Conservation (phyloP, 495 filamentous ascomycete species). For the Talaromyces stipitatus region DNA sequence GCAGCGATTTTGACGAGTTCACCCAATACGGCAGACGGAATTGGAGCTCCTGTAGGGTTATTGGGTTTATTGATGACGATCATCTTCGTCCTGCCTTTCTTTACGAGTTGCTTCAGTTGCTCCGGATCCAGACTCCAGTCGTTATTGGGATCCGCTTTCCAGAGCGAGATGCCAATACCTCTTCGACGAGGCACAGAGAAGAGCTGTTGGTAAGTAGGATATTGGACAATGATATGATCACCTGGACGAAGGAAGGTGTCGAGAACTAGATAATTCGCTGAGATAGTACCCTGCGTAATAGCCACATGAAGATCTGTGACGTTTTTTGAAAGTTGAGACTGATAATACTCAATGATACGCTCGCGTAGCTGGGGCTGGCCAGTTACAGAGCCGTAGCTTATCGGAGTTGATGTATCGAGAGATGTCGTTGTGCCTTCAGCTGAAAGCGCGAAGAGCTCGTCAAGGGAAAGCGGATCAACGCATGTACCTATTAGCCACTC, state of each 20-base stretch:
- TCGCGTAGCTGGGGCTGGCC: background rate
- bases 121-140: slow-evolving; percentile 51
- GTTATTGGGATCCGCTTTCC: slow-evolving; percentile 51
- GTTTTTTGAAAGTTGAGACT: background rate
- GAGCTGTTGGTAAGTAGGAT: slow-evolving; percentile 70
- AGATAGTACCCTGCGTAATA: slow-evolving; percentile 61
- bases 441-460: background rate
- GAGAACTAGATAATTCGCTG: slow-evolving; percentile 59
- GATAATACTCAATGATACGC: background rate
- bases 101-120: slow-evolving; percentile 50
- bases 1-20: slow-evolving; percentile 49
- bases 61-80: slow-evolving; percentile 50
- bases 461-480: background rate
- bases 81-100: slow-evolving; percentile 11
- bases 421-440: background rate
- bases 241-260: slow-evolving; percentile 59
- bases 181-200: slow-evolving; percentile 58
- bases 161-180: slow-evolving; percentile 61
- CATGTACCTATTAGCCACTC: background rate
- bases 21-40: slow-evolving; percentile 43
- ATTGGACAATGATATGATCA: slow-evolving; percentile 68
- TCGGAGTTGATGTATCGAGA: background rate
- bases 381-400: background rate
- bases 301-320: background rate
- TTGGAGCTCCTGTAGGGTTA: slow-evolving; percentile 64